Evolutionary conservation across 2,329 filamentous ascomycete genomes (phyloP), one percentile per base, ranked within the genome.

Genomic region (Bipolaris victoriae): DNA sequence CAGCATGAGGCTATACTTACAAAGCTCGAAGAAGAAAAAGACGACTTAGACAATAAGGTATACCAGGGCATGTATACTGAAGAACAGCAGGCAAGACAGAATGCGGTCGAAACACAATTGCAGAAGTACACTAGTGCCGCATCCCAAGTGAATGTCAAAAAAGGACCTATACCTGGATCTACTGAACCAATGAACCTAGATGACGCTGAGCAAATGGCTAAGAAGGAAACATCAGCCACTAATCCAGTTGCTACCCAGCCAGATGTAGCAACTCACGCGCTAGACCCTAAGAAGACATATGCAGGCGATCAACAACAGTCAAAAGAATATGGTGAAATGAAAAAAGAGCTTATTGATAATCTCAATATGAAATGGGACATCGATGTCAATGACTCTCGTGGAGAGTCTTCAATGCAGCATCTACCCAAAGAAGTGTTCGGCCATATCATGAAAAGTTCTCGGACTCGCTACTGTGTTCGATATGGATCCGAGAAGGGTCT

Each of bases 361-460:
- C 58, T 55, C 16, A n/a, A 52, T 44, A 58, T 61, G n/a, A 29
- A 9, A 47, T 61, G 26, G 39, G 20, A 58, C 35, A 20, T 61
- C 11, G 16, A 55, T 31, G 5, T 52, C 18, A 29, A 29, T 29
- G 26, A 29, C 3, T 29, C 26, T 29, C 26, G 3, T 3, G 26
- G 26, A 3, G 44, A 61, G 20, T 11, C 35, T 37, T 59, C 20
- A 15, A 22, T 61, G 29, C 31, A 54, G 40, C 26, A 51, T 49
- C 44, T 49, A 2, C 1, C 20, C 7, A 55, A 51, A 45, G n/a
- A 36, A 29, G 57, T 43, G 9, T 49, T 60, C 16, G 33, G 53
- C 29, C 29, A 63, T 18, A 54, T 56, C 24, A 46, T 15, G 5
- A 61, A 3, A 22, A 39, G 29, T 16, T 58, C 49, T 26, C 35